phyloP scores from a whole-genome alignment of 2,329 filamentous ascomycete species.

The Colletotrichum neosansevieriae region DNA sequence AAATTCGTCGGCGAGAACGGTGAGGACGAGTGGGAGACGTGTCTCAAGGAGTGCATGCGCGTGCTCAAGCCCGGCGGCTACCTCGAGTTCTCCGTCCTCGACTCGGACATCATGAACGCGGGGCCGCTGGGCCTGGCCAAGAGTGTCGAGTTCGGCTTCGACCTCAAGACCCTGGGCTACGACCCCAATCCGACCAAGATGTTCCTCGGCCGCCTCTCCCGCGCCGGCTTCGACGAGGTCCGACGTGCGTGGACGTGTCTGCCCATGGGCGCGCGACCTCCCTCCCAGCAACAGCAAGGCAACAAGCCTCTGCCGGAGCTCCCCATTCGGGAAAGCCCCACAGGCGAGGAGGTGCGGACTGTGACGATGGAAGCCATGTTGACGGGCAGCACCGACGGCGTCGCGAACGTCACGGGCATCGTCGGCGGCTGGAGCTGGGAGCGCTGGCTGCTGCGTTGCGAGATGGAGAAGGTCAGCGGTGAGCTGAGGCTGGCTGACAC shows the following conservation, averaged over 20 bases:
- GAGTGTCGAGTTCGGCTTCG: slow-evolving; percentile 91
- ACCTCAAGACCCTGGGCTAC: slow-evolving; percentile 89
- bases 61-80: slow-evolving; percentile 94
- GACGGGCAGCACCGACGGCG: slow-evolving; percentile 73
- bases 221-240: slow-evolving; percentile 82
- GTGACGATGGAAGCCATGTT: slow-evolving; percentile 72
- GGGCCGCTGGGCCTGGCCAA: slow-evolving; percentile 84
- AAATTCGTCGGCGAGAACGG: slow-evolving; percentile 77
- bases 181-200: slow-evolving; percentile 85
- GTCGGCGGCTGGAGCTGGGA: slow-evolving; percentile 95
- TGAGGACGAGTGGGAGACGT: slow-evolving; percentile 88
- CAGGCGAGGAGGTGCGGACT: slow-evolving; percentile 56
- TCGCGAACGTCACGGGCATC: slow-evolving; percentile 82
- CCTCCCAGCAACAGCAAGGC: slow-evolving; percentile 47
- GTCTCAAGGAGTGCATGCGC: slow-evolving; percentile 87
- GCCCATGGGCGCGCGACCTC: slow-evolving; percentile 76
- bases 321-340: slow-evolving; percentile 49
- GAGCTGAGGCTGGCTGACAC: slow-evolving; percentile 69
- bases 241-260: slow-evolving; percentile 91
- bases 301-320: slow-evolving; percentile 42
- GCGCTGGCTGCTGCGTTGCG: slow-evolving; percentile 91
- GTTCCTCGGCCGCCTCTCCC: slow-evolving; percentile 80
- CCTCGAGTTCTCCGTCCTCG: slow-evolving; percentile 89
- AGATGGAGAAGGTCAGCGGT: slow-evolving; percentile 82
- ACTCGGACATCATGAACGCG: slow-evolving; percentile 89